phyloP scores from a whole-genome alignment of 2,329 filamentous ascomycete genomes.

The Polychaeton citri region DNA sequence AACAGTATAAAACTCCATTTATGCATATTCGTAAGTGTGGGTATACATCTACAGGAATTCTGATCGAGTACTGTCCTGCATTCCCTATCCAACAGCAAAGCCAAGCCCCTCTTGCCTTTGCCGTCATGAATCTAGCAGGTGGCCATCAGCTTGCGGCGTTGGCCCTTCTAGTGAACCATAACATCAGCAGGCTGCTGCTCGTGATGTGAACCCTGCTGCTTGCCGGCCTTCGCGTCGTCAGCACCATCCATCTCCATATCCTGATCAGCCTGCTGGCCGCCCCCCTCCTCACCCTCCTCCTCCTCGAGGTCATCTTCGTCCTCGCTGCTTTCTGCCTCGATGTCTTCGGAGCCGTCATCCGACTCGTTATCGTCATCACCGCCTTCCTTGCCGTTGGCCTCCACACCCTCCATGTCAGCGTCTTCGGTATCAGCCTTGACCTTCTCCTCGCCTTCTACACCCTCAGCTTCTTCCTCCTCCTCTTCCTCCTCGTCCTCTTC shows the following conservation, averaged over 20 bases:
- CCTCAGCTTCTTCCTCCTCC: slow-evolving; percentile 48
- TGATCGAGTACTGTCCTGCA: not conserved
- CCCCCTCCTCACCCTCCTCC: slow-evolving; percentile 24
- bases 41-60: not conserved
- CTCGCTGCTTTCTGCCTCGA: slow-evolving; percentile 31
- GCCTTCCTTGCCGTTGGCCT: slow-evolving; percentile 41
- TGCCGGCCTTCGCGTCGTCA: slow-evolving; percentile 4
- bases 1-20: too few species aligned
- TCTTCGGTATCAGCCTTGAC: slow-evolving; percentile 43
- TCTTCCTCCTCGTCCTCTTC: slow-evolving; percentile 67
- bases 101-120: not conserved
- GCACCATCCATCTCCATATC: slow-evolving; percentile 19
- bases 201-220: slow-evolving; percentile 1
- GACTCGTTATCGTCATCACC: slow-evolving; percentile 57
- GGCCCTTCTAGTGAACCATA: slow-evolving; percentile 12
- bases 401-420: slow-evolving; percentile 61
- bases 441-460: slow-evolving; percentile 36
- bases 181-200: slow-evolving; percentile 9
- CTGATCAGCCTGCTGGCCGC: slow-evolving; percentile 11
- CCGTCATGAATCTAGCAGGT: not conserved
- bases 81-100: not conserved
- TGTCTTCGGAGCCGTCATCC: slow-evolving; percentile 45
- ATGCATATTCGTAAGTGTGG: too few species aligned
- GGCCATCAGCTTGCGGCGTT: not conserved
- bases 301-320: slow-evolving; percentile 26